These are phyloP conservation scores for Calocybe gambosa DNA, from an alignment of 1,284 basidiomycete genomes.

Conservation along the genomic window DNA sequence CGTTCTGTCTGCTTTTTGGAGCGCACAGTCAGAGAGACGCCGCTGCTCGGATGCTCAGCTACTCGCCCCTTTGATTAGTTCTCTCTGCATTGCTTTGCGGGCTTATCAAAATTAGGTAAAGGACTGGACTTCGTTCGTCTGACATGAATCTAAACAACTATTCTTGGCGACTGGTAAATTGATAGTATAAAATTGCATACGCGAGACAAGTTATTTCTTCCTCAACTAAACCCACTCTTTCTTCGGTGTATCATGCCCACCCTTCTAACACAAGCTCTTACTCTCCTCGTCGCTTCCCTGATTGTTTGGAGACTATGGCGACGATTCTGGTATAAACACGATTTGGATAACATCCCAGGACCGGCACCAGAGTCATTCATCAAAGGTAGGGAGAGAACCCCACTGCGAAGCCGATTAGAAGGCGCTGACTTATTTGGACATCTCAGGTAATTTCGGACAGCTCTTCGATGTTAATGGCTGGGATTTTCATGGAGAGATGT, in stretches of 20 bases:
- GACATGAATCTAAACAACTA: background rate
- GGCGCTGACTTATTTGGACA: background rate
- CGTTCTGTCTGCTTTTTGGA: background rate
- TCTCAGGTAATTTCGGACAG: conserved; percentile 8
- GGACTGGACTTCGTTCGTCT: background rate
- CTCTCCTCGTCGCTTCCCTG: conserved; percentile 2
- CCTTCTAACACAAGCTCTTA: background rate
- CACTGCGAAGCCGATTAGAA: background rate
- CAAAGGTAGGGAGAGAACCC: conserved; percentile 2
- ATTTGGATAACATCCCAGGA: conserved; percentile 13
- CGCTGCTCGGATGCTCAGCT: background rate
- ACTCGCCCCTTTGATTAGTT: background rate
- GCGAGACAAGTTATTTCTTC: background rate
- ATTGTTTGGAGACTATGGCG: conserved; percentile 2
- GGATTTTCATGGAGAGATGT: conserved; percentile 8
- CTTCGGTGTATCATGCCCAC: conserved; percentile 3
- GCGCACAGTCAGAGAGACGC: background rate
- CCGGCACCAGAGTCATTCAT: conserved; percentile 8
- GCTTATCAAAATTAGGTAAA: background rate
- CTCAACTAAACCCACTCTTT: background rate
- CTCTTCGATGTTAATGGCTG: conserved; percentile 7
- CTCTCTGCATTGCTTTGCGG: background rate
- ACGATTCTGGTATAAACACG: conserved; percentile 3
- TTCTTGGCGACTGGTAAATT: background rate
- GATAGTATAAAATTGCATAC: background rate